Evolutionary conservation across 768 basidiomycete genomes (phyloP).

Genomic region (Trametes coccinea): DNA sequence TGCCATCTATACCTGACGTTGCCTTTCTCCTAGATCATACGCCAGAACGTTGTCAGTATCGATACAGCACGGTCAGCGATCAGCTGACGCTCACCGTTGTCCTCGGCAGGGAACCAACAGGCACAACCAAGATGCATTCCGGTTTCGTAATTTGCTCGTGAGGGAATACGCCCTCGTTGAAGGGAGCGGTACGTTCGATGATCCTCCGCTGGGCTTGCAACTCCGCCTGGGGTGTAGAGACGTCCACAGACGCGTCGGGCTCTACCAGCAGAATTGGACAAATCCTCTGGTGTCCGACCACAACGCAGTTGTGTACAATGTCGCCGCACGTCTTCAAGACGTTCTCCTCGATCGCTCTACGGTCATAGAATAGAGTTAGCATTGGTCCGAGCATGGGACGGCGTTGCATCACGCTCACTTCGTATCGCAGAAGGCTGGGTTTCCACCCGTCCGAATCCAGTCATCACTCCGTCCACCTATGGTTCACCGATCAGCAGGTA

Average conservation of each 20-base stretch:
- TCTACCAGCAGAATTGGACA: conserved; percentile 34
- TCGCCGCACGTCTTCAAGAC: conserved; percentile 31
- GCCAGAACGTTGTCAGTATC: too few species aligned
- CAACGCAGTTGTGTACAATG: conserved; percentile 33
- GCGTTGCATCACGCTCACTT: conserved; percentile 19
- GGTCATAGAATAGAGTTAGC: too few species aligned
- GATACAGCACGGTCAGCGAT: too few species aligned
- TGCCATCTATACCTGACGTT: conserved; percentile 12
- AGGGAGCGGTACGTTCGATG: conserved; percentile 27
- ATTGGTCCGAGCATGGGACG: too few species aligned
- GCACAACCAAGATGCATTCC: conserved; percentile 28
- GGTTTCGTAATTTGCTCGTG: conserved; percentile 33
- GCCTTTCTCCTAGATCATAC: conserved; percentile 25
- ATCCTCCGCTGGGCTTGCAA: conserved; percentile 27
- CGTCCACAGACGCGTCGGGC: conserved; percentile 10
- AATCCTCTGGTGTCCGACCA: conserved; percentile 37
- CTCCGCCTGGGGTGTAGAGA: not conserved
- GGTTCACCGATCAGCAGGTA: not conserved
- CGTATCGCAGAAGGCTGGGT: conserved; percentile 29
- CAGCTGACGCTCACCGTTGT: conserved; percentile 9
- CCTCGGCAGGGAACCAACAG: conserved; percentile 17
- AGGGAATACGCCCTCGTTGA: conserved; percentile 28
- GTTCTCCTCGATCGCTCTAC: conserved; percentile 38
- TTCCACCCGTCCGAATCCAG: conserved; percentile 30
- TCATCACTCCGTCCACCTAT: conserved; percentile 28